Conservation (phyloP, 2,329 filamentous ascomycete species). For the Cladobotryum protrusum region DNA sequence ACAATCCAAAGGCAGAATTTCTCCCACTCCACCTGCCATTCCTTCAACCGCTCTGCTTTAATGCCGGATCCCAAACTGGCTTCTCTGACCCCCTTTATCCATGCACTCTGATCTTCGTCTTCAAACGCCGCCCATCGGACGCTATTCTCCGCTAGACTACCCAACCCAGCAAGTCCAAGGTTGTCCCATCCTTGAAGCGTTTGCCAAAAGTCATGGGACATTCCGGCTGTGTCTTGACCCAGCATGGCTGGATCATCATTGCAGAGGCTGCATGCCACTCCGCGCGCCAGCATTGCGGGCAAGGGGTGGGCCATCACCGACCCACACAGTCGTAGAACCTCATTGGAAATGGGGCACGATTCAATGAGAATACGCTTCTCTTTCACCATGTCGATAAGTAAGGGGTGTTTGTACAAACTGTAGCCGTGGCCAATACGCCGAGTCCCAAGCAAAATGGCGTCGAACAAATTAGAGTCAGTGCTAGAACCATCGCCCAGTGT, state of each 20-base stretch:
- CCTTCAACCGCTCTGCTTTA: conserved; percentile 65
- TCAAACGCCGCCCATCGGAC: conserved; percentile 86
- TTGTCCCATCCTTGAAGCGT: conserved; percentile 88
- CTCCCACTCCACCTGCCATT: conserved; percentile 82
- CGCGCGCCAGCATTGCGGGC: conserved; percentile 76
- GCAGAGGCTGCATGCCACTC: conserved; percentile 75
- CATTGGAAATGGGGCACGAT: conserved; percentile 85
- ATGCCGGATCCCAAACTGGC: conserved; percentile 65
- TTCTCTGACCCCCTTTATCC: conserved; percentile 65
- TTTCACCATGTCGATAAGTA: conserved; percentile 82
- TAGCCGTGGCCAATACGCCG: conserved; percentile 86
- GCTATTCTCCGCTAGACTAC: conserved; percentile 85
- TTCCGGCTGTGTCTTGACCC: conserved; percentile 72
- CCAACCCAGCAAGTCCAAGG: conserved; percentile 78
- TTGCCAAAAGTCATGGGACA: conserved; percentile 94
- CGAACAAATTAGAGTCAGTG: conserved; percentile 78
- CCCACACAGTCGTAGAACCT: conserved; percentile 72
- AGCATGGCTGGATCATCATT: conserved; percentile 90
- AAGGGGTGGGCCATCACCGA: conserved; percentile 74
- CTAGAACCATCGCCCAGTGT: conserved; percentile 67
- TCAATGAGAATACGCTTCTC: conserved; percentile 84
- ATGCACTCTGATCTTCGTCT: conserved; percentile 64
- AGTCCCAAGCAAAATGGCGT: conserved; percentile 80
- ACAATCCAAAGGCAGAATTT: conserved; percentile 88
- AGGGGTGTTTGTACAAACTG: conserved; percentile 83